A percentile compares a stretch with the other conserved stretches of the same genome.
Evolutionary conservation across 768 basidiomycete species (phyloP).

Genomic region (Rhizopogon salebrosus): DNA sequence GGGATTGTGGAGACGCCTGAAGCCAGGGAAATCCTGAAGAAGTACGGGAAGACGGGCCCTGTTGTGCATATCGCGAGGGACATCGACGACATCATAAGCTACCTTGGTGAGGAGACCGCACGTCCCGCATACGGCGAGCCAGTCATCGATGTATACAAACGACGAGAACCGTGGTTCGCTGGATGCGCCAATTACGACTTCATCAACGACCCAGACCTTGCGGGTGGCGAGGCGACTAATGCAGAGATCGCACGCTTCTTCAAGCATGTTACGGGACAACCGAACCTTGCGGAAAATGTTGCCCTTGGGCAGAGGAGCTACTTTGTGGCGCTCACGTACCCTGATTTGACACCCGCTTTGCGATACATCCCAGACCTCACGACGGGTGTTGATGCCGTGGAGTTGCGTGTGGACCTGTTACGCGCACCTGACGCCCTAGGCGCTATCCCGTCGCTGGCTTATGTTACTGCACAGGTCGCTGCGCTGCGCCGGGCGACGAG

Average conservation of each 20-base stretch:
- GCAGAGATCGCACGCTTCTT: constrained; percentile 83
- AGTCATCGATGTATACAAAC: constrained; percentile 74
- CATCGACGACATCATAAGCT: constrained; percentile 74
- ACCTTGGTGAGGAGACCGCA: constrained; percentile 67
- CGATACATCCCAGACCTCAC: constrained; percentile 66
- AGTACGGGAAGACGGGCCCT: constrained; percentile 51
- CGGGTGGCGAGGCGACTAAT: constrained; percentile 9
- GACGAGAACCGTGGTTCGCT: constrained; percentile 82
- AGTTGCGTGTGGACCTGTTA: constrained; percentile 90
- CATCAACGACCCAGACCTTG: constrained; percentile 58
- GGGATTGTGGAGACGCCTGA: constrained; percentile 86
- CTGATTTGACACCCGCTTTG: constrained; percentile 72
- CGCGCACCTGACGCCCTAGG: constrained; percentile 43
- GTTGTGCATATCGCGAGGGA: constrained; percentile 85
- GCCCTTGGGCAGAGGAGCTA: constrained; percentile 63
- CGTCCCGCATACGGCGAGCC: constrained; percentile 90
- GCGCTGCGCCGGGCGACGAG: constrained; percentile 69
- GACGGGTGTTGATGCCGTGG: constrained; percentile 85
- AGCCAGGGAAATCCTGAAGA: constrained; percentile 67
- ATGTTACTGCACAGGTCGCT: constrained; percentile 78
- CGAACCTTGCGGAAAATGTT: constrained; percentile 59
- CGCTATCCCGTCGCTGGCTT: constrained; percentile 59
- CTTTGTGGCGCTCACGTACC: constrained; percentile 91
- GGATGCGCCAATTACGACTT: constrained; percentile 83
- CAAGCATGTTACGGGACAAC: constrained; percentile 72